Evolutionary conservation across 2,329 filamentous ascomycete genomes (phyloP).

Genomic region (Beauveria pseudobassiana): DNA sequence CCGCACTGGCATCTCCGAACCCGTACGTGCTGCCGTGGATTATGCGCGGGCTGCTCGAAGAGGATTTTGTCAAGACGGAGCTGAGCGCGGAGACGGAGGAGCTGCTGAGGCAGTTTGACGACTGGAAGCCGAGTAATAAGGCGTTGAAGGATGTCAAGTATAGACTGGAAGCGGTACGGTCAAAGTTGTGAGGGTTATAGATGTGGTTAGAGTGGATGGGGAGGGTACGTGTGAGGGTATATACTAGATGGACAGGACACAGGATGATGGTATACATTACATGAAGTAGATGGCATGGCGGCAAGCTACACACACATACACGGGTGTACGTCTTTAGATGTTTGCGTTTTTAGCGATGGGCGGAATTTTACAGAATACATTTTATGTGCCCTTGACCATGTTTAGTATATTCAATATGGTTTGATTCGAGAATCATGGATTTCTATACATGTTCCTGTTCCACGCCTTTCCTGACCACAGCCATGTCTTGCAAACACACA

Average conservation of each 20-base stretch:
- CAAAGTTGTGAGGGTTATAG: constrained; percentile 52
- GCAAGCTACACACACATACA: background rate
- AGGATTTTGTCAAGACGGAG: constrained; percentile 80
- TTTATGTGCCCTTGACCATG: background rate
- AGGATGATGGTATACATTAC: background rate
- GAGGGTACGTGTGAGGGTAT: background rate
- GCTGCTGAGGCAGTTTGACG: constrained; percentile 80
- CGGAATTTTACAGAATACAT: background rate
- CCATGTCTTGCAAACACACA: too few species aligned
- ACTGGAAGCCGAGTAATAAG: constrained; percentile 87
- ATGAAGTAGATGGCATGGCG: background rate
- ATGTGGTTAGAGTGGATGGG: background rate
- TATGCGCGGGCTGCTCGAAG: constrained; percentile 86
- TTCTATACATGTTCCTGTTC: too few species aligned
- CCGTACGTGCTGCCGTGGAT: constrained; percentile 93
- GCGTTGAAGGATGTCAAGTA: constrained; percentile 94
- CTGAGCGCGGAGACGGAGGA: constrained; percentile 68
- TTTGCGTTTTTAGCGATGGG: background rate
- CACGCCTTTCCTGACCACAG: too few species aligned
- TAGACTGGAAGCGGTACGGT: constrained; percentile 81
- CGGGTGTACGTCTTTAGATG: background rate
- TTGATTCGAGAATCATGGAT: too few species aligned
- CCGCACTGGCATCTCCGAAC: constrained; percentile 51
- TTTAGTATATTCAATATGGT: background rate
- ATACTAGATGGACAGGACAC: background rate